Base-by-base conservation (phyloP, 768 basidiomycete species). In the Collybiopsis confluens region DNA sequence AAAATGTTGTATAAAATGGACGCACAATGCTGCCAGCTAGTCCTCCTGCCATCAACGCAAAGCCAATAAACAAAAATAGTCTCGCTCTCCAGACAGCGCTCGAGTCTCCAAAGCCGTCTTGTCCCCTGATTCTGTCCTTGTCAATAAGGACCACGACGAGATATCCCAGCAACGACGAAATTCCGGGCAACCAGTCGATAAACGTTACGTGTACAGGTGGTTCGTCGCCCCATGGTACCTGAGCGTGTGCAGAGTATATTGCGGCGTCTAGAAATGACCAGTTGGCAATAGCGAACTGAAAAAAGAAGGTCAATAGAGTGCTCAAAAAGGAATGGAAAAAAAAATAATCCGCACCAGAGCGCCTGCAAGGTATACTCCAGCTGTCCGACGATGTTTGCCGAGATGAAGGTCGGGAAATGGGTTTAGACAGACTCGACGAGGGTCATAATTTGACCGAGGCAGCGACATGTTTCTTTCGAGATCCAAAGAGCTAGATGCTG, bases 31-130 rank as follows among this genome's bases (percentile, higher is more conserved):
- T 95, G 46, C 96, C 97, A n/a, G 96, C 97, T 42, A 98, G 66
- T 0, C 97, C 97, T 7, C 97, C 96, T 2, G 97, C 97, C 93
- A 99, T 94, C 43, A 98, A 68, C 1, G 96, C 94, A 63, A 99
- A 97, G 1, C 96, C 96, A 55, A 98, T 79, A 69, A 99, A 99
- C 57, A 98, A 68, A 64, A 96, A 83, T 59, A 97, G 70, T 27
- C 95, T 74, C 5, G 96, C 96, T 58, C 90, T 77, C 92, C 93
- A 97, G 15, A 97, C 92, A 2, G 92, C 88, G 1, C 84, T 74
- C 0, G 90, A 76, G 62, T 93, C 90, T 2, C 90, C 89, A 62
- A 86, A 90, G 0, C 82, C 81, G 54, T 88, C 90, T 8, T 92
- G 87, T 0, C 87, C 87, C 13, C 80, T 75, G 47, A 98, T 78